Evolutionary conservation across 2,329 filamentous ascomycete species (phyloP).

Genomic region (Xylariales sp.): DNA sequence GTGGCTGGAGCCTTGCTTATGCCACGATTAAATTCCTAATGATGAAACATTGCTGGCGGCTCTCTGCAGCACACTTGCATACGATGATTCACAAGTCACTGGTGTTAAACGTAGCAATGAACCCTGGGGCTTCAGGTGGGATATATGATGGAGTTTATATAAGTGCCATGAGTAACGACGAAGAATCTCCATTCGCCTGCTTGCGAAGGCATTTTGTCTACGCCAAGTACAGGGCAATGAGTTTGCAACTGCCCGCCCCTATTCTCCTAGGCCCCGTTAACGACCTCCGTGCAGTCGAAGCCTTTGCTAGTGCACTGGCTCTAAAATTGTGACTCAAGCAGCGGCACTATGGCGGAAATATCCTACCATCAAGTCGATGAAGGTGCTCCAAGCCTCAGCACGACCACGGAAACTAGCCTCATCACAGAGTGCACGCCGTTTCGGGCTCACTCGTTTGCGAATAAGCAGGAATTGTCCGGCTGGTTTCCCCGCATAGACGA

Average conservation of each 20-base stretch:
- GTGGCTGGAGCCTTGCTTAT: conserved; percentile 4
- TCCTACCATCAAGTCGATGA: conserved; percentile 3
- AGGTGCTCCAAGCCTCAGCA: background rate
- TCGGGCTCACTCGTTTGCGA: conserved; percentile 18
- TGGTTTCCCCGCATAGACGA: conserved; percentile 36
- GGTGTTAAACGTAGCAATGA: background rate
- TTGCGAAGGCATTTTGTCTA: background rate
- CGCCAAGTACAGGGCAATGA: background rate
- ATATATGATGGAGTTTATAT: background rate
- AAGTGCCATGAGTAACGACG: background rate
- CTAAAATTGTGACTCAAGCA: background rate
- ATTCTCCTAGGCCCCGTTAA: background rate
- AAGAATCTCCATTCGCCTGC: background rate
- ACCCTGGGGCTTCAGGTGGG: background rate
- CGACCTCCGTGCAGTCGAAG: background rate
- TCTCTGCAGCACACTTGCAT: conserved; percentile 7
- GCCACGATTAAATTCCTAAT: background rate
- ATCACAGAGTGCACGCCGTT: conserved; percentile 11
- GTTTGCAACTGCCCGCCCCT: background rate
- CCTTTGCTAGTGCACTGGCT: background rate
- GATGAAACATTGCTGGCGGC: conserved; percentile 8
- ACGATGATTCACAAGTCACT: background rate
- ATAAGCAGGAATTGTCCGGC: conserved; percentile 22
- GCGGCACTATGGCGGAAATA: conserved; percentile 6
- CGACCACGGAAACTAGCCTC: background rate